Evolutionary conservation across 495 filamentous ascomycete genomes (phyloP), one percentile per base, ranked within the genome.

Genomic region (Bacidia gigantensis): DNA sequence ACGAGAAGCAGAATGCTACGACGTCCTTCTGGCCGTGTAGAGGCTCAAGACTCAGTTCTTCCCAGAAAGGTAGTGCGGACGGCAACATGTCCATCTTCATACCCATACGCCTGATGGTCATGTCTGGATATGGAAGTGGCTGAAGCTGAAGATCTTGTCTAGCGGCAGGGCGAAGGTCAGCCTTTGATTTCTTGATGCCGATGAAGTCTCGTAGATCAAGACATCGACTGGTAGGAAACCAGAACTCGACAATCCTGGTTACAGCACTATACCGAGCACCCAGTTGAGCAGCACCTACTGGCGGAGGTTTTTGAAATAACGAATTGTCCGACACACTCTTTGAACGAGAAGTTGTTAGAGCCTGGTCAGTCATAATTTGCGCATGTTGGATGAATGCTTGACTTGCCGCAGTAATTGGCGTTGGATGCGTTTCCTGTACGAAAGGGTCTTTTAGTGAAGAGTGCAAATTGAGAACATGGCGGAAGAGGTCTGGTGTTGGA

Each of bases 21-120:
- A 96, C 72, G 60, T 95, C 79, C 65, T 96, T 99, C 1, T 71
- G 56, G 0, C 87, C 88, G 62, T 80, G 77, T 26, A 79, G 76
- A 18, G 93, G 92, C 18, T 78, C 81, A 22, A 99, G 74, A 3
- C 86, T 84, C 54, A 97, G 74, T 21, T 82, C 84, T 57, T 97
- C 89, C 93, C 93, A 97, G 59, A 97, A 99, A 0, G 75, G 62
- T 9, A 95, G 62, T 1, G 86, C 83, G 3, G 89, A 73, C 9
- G 90, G 86, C 38, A 95, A 70, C 26, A 94, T 70, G 32, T 93
- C 85, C 32, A 92, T 71, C 48, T 71, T 78, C 3, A 76, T 78
- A 42, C 88, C 84, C 11, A 81, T 80, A 5, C 58, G 51, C 43
- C 39, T 45, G 22, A 60, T 45, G 26, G 40, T 45, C 20, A 51